A percentile compares a stretch with the other conserved stretches of the same genome.
Evolutionary conservation across 1,284 basidiomycete genomes (phyloP).

Genomic region (Omphalotus olearius): DNA sequence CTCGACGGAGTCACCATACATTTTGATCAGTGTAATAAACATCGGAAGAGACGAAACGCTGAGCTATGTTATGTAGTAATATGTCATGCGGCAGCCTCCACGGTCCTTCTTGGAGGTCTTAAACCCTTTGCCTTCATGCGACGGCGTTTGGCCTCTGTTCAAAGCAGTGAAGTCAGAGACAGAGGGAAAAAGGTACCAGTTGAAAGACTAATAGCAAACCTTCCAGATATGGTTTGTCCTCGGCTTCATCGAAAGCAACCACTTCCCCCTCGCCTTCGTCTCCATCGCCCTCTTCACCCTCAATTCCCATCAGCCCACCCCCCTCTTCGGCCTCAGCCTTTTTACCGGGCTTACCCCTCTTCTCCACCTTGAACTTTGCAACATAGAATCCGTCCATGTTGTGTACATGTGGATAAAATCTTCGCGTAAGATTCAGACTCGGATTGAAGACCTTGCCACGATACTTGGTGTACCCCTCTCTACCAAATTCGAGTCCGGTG

Average conservation of each 20-base stretch:
- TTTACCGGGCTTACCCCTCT: constrained; percentile 52
- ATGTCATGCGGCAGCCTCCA: constrained; percentile 10
- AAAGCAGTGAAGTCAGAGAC: constrained; percentile 14
- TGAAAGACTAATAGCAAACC: constrained; percentile 40
- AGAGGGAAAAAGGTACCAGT: constrained; percentile 2
- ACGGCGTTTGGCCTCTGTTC: constrained; percentile 63
- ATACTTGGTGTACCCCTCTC: constrained; percentile 87
- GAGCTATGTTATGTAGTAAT: not conserved
- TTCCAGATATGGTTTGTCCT: constrained; percentile 64
- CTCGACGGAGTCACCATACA: not conserved
- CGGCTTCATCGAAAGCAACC: constrained; percentile 61
- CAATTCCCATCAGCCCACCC: constrained; percentile 27
- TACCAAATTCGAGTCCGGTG: constrained; percentile 90
- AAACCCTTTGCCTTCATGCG: constrained; percentile 74
- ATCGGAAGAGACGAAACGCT: too few species aligned
- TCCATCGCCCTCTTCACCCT: constrained; percentile 26
- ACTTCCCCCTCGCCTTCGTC: constrained; percentile 26
- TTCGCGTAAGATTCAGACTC: constrained; percentile 77
- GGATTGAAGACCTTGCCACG: constrained; percentile 88
- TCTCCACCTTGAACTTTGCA: constrained; percentile 95
- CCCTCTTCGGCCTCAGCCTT: constrained; percentile 30
- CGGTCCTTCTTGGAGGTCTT: constrained; percentile 46
- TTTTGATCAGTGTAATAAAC: too few species aligned
- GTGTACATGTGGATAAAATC: constrained; percentile 89
- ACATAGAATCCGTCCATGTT: constrained; percentile 99